Evolutionary conservation across 2,329 filamentous ascomycete genomes (phyloP), one percentile per base, ranked within the genome.

Genomic region (Cordyceps tenuipes): DNA sequence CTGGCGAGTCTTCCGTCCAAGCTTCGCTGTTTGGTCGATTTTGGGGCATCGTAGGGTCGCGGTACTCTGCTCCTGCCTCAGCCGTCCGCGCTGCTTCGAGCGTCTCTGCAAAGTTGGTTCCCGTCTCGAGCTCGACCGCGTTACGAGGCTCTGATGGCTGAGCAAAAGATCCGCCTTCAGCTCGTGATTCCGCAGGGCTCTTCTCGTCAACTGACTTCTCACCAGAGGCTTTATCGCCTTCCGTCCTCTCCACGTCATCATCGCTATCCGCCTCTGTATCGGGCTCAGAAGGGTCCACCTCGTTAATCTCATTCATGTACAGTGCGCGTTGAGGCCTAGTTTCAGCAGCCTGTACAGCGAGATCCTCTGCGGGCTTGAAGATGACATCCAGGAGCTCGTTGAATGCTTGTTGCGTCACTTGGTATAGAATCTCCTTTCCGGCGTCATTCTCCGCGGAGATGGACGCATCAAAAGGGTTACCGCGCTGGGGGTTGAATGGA

Each of bases 351-450:
- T 84, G 80, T 62, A 94, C 75, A 1, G 91, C 86, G 19, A 90
- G 71, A 63, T 92, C 86, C 71, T 97, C 93, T 64, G 88, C 87
- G 5, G 82, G 79, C 65, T 88, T 88, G 76, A 99, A 99, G 0
- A 99, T 79, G 1, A 86, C 82, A 68, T 97, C 90, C 0, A 99
- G 82, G 2, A 97, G 78, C 73, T 97, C 91, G 68, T 97, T 97
- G 75, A 96, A 90, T 0, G 91, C 73, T 72, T 96, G 89, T 71
- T 97, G 91, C 0, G 90, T 91, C 36, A 95, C 86, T 70, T 96
- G 90, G 68, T 96, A 97, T 1, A 97, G 77, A 4, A 97, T 88
- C 69, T 97, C 91, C 66, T 88, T 90, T 43, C 90, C 91, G 6
- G 90, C 86, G 70, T 96, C 91, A 62, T 82, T 82, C 71, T 96